Percentiles rank a stretch among this genome's conserved stretches.
Conservation (phyloP, 192 early-diverging fungal species). For the Dissophora ornata region DNA sequence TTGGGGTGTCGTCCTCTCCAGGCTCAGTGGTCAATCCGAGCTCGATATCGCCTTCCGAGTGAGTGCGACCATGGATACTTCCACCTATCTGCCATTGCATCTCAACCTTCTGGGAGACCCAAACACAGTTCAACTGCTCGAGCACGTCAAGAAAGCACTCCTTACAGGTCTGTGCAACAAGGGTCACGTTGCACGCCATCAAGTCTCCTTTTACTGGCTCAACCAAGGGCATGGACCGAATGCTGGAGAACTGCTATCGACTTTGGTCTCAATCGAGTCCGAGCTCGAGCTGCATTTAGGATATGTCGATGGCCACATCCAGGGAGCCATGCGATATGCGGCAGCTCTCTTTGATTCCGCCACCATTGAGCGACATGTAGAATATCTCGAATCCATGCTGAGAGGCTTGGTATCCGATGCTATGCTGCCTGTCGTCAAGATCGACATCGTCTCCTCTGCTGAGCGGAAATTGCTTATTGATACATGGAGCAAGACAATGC, state of each 20-base stretch:
- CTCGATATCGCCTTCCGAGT: conserved; percentile 1
- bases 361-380: conserved; percentile 20
- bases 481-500: conserved; percentile 1
- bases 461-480: conserved; percentile 6
- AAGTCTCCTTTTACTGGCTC: conserved; percentile 3
- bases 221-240: background rate
- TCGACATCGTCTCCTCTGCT: conserved; percentile 18
- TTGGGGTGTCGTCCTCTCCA: conserved; percentile 11
- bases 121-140: conserved; percentile 17
- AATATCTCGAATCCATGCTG: conserved; percentile 7
- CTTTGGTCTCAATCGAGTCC: background rate
- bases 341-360: conserved; percentile 6
- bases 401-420: conserved; percentile 9
- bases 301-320: background rate
- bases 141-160: conserved; percentile 6
- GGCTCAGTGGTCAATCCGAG: conserved; percentile 11
- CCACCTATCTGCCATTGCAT: conserved; percentile 1
- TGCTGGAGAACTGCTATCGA: background rate
- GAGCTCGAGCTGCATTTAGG: conserved; percentile 11
- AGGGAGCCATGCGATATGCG: conserved; percentile 6
- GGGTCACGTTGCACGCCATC: background rate
- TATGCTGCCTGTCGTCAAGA: conserved; percentile 3
- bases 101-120: conserved; percentile 2
- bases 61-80: background rate
- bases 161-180: conserved; percentile 1